These are phyloP conservation scores for Aspergillus ibericus DNA, from an alignment of 2,329 filamentous ascomycete species.

Conservation along the genomic window DNA sequence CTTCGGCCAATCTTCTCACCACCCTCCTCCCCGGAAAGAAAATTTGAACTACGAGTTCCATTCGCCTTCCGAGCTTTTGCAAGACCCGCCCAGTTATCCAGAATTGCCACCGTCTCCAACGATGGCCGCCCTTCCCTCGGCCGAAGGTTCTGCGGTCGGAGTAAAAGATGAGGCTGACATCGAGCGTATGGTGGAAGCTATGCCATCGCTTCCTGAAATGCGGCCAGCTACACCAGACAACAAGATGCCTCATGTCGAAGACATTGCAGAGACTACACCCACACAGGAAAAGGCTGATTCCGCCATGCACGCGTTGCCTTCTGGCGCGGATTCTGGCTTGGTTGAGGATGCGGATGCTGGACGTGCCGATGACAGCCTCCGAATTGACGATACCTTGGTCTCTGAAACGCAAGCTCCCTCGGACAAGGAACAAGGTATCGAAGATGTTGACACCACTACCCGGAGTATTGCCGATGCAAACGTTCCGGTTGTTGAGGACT, in stretches of 20 bases:
- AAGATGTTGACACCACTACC: constrained; percentile 4
- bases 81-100: constrained; percentile 33
- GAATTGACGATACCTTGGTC: background rate
- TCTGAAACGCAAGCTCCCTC: constrained; percentile 1
- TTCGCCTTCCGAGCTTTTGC: constrained; percentile 47
- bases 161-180: constrained; percentile 22
- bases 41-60: constrained; percentile 48
- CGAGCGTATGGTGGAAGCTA: constrained; percentile 17
- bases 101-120: constrained; percentile 26
- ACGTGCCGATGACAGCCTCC: background rate
- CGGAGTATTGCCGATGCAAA: background rate
- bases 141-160: constrained; percentile 32
- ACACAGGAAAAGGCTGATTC: constrained; percentile 8
- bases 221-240: constrained; percentile 21
- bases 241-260: constrained; percentile 13
- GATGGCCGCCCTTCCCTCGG: constrained; percentile 28
- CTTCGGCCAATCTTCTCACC: constrained; percentile 36
- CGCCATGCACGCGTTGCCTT: background rate
- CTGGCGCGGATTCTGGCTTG: constrained; percentile 13
- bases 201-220: constrained; percentile 19
- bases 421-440: background rate
- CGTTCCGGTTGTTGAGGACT: background rate
- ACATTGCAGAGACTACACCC: constrained; percentile 12
- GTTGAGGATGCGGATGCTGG: constrained; percentile 24
- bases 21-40: constrained; percentile 33